These are phyloP conservation scores for Hyaloscypha finlandica DNA, from an alignment of 495 filamentous ascomycete genomes.

Conservation along the genomic window DNA sequence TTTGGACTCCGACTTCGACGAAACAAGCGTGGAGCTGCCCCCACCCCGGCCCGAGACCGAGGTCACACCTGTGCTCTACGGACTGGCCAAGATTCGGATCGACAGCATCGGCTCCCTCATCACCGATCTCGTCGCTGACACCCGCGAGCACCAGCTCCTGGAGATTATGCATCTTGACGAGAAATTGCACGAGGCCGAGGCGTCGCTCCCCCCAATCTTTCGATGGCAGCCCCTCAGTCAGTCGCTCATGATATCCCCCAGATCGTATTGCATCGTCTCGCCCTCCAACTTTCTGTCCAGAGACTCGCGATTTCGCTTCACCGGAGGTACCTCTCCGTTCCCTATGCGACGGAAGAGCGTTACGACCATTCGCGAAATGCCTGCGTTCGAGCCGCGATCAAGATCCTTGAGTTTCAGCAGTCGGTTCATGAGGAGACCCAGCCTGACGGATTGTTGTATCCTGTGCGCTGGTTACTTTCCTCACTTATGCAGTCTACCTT, in stretches of 20 bases:
- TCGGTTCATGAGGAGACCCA: slow-evolving; percentile 44
- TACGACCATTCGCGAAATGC: slow-evolving; percentile 36
- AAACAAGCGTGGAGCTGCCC: no score
- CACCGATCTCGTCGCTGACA: no score
- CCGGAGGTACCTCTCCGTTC: slow-evolving; percentile 36
- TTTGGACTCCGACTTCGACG: no score
- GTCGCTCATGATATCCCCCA: slow-evolving; percentile 20
- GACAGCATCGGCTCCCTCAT: no score
- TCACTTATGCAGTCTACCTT: slow-evolving; percentile 26
- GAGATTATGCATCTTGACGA: no score
- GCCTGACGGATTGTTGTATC: slow-evolving; percentile 22
- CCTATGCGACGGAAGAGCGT: slow-evolving; percentile 20
- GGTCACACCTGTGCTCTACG: no score
- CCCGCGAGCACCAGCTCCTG: no score
- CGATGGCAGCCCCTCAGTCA: background rate
- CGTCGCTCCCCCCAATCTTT: no score
- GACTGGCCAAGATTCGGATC: no score
- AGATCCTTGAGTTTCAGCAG: slow-evolving; percentile 41
- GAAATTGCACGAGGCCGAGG: no score
- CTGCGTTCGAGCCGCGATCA: slow-evolving; percentile 36
- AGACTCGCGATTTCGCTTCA: slow-evolving; percentile 36
- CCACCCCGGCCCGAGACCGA: no score
- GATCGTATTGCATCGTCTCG: slow-evolving; percentile 36
- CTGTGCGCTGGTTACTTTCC: slow-evolving; percentile 28
- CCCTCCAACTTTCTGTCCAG: slow-evolving; percentile 35